Evolutionary conservation across 192 early-diverging fungal species (phyloP), one percentile per base, ranked within the genome.

Genomic region (Gigaspora rosea): DNA sequence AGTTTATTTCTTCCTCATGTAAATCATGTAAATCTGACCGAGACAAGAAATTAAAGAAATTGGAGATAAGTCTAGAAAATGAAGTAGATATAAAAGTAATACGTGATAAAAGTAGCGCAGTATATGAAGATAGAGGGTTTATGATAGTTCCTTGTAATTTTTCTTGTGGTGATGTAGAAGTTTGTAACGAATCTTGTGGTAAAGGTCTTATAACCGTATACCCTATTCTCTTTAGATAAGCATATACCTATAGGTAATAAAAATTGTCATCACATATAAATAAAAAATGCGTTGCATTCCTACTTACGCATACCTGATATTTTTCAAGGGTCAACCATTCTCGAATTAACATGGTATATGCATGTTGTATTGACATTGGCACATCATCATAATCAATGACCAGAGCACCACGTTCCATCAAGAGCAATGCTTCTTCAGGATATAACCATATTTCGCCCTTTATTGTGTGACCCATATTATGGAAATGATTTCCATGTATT

Each of bases 141-240:
- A 41, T 41, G 41, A 41, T 41, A 41, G 41, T 41, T 41, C 41
- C 41, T 41, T 41, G 52, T 18, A 18, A 54, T 16, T 54, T 54
- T 54, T 54, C 27, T 54, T 32, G 22, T 11, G n/a, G 8, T 63
- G 61, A 35, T 35, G 5, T 11, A 65, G 63, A 6, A 15, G 18
- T 46, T 3, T 7, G 3, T 68, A 8, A 16, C 12, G 52, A 13
- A 51, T 59, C 33, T 36, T 82, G 78, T n/a, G 72, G 69, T 10
- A 59, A 59, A 27, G 86, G 69, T 54, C 87, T 51, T 1, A 78
- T 79, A 5, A 86, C 84, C n/a, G 79, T 82, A 63, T 82, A 88
- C 4, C 87, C 87, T 16, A 86, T 76, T 49, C 86, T 81, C 72
- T 88, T 88, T 4, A 88, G 77, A 83, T 86, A 85, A 1, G 84